Evolutionary conservation across 2,329 filamentous ascomycete genomes (phyloP), one percentile per base, ranked within the genome.

Genomic region (Aspergillus felis): DNA sequence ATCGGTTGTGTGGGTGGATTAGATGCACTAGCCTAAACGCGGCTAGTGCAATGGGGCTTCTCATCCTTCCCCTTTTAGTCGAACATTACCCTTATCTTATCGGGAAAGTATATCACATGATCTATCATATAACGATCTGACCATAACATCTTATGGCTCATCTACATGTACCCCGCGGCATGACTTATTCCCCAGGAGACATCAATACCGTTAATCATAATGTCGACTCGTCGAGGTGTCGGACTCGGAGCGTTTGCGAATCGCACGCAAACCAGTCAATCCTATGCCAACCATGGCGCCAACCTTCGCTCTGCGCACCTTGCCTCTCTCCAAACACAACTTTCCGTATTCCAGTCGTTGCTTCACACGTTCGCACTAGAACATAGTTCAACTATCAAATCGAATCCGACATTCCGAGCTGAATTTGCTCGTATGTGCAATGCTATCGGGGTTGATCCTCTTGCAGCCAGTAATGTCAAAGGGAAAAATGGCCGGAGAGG

Each of bases 351-450:
- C 82, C 92, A 96, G 70, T 94, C 91, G 20, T 84, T 97, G 10
- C 86, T 99, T 5, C 92, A 97, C 78, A 92, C 95, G 75, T 99
- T 99, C 76, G 91, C 92, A 48, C 84, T 93, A 69, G 96, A 93
- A 51, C 94, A 99, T 81, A 90, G 89, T 66, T 92, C 92, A 71
- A 94, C 96, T 68, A 99, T 99, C 59, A 92, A 93, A 62, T 96
- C 92, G 2, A 92, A 97, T 73, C 94, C 94, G 5, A 88, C 86
- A 8, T 99, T 99, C 76, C 91, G 94, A 60, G 92, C 93, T 35
- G 93, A 99, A 76, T 99, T 99, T 71, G 93, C 94, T 3, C 91
- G 93, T 73, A 99, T 99, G 94, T 99, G 94, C 78, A 87, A 92
- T 68, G 92, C 92, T 61, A 97, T 99, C 65, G 94, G 94, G 51